phyloP scores from a whole-genome alignment of 1,284 basidiomycete genomes.

The Ceratobasidium theobromae region DNA sequence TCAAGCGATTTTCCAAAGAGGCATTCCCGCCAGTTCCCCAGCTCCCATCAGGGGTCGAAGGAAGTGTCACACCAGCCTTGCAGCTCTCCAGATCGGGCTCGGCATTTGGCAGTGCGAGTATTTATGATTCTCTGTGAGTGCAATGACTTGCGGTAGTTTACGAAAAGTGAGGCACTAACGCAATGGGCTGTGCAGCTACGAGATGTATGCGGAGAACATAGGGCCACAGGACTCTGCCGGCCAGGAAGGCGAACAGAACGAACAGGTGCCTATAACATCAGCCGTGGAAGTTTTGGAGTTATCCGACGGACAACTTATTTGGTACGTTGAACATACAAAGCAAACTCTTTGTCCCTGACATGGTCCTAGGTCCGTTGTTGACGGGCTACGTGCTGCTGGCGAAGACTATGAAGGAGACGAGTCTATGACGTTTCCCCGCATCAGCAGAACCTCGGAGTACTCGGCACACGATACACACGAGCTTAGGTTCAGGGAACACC shows the following conservation, averaged over 20 bases:
- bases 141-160: conserved; percentile 35
- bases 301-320: conserved; percentile 79
- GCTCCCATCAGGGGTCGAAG: conserved; percentile 53
- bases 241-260: neutral
- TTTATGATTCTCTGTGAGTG: conserved; percentile 74
- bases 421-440: conserved; percentile 65
- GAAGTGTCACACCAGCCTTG: conserved; percentile 45
- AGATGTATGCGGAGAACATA: conserved; percentile 68
- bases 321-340: conserved; percentile 50
- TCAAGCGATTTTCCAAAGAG: conserved; percentile 63
- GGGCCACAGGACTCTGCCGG: neutral
- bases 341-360: too few relatives aligned
- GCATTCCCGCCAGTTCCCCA: conserved; percentile 70
- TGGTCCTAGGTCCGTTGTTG: conserved; percentile 70
- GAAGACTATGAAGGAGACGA: conserved; percentile 59
- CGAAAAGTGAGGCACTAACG: too few relatives aligned
- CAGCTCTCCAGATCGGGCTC: neutral
- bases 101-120: conserved; percentile 47
- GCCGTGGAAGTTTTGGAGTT: conserved; percentile 76
- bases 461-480: conserved; percentile 46
- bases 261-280: conserved; percentile 45
- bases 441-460: conserved; percentile 73
- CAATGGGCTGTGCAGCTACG: too few relatives aligned
- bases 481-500: conserved; percentile 69
- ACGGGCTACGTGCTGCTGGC: conserved; percentile 57